A percentile compares a stretch with the other conserved stretches of the same genome.
Evolutionary conservation across 805 yeast species (phyloP).

Genomic region (Yarrowia divulgata): DNA sequence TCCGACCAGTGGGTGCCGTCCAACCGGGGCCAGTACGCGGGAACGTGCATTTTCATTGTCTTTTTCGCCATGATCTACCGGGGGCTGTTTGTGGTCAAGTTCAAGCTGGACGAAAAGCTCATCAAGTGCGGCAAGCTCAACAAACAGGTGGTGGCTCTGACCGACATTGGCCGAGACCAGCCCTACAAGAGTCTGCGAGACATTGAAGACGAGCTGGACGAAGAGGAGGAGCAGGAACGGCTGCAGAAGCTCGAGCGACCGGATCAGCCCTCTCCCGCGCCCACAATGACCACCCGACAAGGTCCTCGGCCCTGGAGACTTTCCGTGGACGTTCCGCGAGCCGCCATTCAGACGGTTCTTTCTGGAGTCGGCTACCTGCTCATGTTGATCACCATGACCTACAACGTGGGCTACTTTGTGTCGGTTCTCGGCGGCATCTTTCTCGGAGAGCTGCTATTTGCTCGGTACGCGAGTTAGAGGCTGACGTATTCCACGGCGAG

Average conservation of each 20-base stretch:
- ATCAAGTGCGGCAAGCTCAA: constrained; percentile 39
- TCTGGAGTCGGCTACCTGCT: constrained; percentile 44
- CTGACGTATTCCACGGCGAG: neutral
- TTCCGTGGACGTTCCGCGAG: constrained; percentile 38
- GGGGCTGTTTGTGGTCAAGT: constrained; percentile 41
- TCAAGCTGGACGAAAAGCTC: constrained; percentile 40
- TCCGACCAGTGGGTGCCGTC: constrained; percentile 46
- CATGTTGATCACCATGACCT: constrained; percentile 48
- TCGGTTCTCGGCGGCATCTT: constrained; percentile 47
- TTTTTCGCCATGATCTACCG: constrained; percentile 46
- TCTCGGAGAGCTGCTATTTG: constrained; percentile 47
- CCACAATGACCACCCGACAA: constrained; percentile 8
- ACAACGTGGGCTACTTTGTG: constrained; percentile 47
- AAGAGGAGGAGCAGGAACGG: constrained; percentile 38
- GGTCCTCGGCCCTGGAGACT: constrained; percentile 39
- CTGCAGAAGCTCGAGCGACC: constrained; percentile 29
- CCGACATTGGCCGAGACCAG: constrained; percentile 40
- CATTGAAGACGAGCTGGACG: constrained; percentile 40
- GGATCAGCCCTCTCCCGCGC: neutral
- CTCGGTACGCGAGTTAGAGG: constrained; percentile 43
- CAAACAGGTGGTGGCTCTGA: constrained; percentile 39
- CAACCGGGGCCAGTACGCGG: constrained; percentile 47
- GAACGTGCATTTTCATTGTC: constrained; percentile 47
- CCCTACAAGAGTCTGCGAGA: constrained; percentile 40
- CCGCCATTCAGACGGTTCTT: constrained; percentile 43